phyloP scores from a whole-genome alignment of 345 rosid genomes.

The Geranium brycei region DNA sequence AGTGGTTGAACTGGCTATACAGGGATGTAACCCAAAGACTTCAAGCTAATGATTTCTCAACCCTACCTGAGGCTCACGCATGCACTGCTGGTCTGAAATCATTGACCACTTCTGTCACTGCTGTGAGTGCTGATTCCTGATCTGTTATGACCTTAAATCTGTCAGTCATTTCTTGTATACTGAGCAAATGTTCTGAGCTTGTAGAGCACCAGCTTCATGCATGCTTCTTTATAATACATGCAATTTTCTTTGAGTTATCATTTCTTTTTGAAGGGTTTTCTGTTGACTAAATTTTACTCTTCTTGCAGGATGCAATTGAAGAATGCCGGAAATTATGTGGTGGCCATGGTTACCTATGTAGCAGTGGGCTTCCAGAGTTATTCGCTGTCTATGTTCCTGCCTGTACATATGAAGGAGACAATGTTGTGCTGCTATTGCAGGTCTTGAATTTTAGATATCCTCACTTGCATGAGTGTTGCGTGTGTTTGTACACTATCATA shows the following conservation, averaged over 20 bases:
- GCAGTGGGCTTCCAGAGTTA: conserved; percentile 96
- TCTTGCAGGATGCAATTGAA: conserved; percentile 82
- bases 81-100: conserved; percentile 99
- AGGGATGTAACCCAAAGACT: conserved; percentile 77
- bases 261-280: not conserved
- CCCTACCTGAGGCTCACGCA: conserved; percentile 94
- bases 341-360: conserved; percentile 90
- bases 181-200: not conserved
- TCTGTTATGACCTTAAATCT: conserved; percentile 1
- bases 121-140: conserved; percentile 41
- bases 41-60: conserved; percentile 82
- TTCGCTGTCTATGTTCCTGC: conserved; percentile 94
- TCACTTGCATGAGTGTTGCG: not conserved
- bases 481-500: not conserved
- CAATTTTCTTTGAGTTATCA: not conserved
- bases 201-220: not conserved
- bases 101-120: conserved; percentile 79
- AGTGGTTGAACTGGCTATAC: conserved; percentile 94
- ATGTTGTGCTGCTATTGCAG: conserved; percentile 79
- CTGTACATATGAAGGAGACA: conserved; percentile 99
- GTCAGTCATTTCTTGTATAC: not conserved
- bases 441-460: conserved; percentile 15
- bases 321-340: conserved; percentile 97
- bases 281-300: conserved; percentile 4
- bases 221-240: not conserved